Conservation (phyloP, 495 filamentous ascomycete species). For the Rusavskia elegans region DNA sequence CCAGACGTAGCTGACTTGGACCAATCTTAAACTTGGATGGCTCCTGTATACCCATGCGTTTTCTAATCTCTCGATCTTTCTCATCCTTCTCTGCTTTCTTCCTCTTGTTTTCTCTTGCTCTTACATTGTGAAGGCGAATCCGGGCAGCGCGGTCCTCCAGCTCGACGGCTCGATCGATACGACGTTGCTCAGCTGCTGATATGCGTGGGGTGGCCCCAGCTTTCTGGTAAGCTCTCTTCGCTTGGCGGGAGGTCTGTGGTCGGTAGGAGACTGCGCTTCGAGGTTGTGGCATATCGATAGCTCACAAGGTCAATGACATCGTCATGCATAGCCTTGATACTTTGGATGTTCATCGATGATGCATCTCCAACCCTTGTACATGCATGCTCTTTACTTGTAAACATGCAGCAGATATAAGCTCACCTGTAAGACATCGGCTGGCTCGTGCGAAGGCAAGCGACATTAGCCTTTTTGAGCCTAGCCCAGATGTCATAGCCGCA, state of each 20-base stretch:
- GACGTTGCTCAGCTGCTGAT: slow-evolving; percentile 5
- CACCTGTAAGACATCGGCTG: too few species aligned
- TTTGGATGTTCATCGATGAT: background rate
- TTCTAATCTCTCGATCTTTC: slow-evolving; percentile 11
- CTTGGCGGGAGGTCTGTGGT: slow-evolving; percentile 13
- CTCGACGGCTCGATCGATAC: slow-evolving; percentile 6
- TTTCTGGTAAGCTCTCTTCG: slow-evolving; percentile 13
- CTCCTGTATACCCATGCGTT: slow-evolving; percentile 7
- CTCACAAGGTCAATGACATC: background rate
- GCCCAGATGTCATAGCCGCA: too few species aligned
- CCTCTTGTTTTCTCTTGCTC: slow-evolving; percentile 7
- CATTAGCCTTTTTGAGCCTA: too few species aligned
- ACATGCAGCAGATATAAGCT: too few species aligned
- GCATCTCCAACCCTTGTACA: too few species aligned
- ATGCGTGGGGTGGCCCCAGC: slow-evolving; percentile 5
- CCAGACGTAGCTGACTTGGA: slow-evolving; percentile 6
- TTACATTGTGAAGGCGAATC: slow-evolving; percentile 10
- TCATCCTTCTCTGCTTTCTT: slow-evolving; percentile 14
- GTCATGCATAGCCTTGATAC: background rate
- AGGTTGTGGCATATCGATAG: slow-evolving; percentile 4
- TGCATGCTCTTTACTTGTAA: too few species aligned
- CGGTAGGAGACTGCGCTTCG: background rate
- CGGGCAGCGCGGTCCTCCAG: slow-evolving; percentile 10
- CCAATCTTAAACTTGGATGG: slow-evolving; percentile 6
- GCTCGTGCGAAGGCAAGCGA: too few species aligned